phyloP scores from a whole-genome alignment of 1,284 basidiomycete genomes.

The Ustilago hordei region DNA sequence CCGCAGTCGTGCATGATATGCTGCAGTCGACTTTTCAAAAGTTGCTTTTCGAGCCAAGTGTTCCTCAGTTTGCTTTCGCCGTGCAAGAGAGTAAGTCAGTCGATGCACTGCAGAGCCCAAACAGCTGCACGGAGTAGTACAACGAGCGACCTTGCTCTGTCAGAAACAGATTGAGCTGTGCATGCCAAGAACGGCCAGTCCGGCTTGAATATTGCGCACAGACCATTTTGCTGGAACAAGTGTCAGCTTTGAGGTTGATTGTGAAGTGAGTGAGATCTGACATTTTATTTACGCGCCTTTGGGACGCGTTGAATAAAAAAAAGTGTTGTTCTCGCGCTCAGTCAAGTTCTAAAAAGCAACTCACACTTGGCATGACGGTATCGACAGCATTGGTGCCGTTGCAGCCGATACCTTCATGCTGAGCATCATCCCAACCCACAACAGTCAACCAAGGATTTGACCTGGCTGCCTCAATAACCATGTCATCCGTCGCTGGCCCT shows the following conservation, averaged over 20 bases:
- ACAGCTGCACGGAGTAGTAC: not conserved
- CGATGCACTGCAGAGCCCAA: slow-evolving; percentile 1
- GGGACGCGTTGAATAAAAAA: slow-evolving; percentile 10
- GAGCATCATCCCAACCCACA: not conserved
- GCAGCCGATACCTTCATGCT: not conserved
- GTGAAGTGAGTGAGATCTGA: not conserved
- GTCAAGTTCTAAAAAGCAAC: not conserved
- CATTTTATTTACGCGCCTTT: not conserved
- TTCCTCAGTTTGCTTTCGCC: not conserved
- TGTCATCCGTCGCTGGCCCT: slow-evolving; percentile 26
- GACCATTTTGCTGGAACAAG: not conserved
- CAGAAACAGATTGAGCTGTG: not conserved
- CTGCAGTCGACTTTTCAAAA: not conserved
- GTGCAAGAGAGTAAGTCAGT: not conserved
- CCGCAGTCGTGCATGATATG: slow-evolving; percentile 8
- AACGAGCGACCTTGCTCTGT: not conserved
- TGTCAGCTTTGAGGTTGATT: not conserved
- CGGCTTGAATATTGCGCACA: not conserved
- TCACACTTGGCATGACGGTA: not conserved
- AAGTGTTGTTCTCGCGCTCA: slow-evolving; percentile 19
- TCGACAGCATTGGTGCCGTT: not conserved
- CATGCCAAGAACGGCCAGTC: not conserved
- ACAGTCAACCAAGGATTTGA: not conserved
- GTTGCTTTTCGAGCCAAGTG: not conserved
- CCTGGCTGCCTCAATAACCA: not conserved